Conservation (phyloP, 2,329 filamentous ascomycete species). For the Ceratocystis ficicola region DNA sequence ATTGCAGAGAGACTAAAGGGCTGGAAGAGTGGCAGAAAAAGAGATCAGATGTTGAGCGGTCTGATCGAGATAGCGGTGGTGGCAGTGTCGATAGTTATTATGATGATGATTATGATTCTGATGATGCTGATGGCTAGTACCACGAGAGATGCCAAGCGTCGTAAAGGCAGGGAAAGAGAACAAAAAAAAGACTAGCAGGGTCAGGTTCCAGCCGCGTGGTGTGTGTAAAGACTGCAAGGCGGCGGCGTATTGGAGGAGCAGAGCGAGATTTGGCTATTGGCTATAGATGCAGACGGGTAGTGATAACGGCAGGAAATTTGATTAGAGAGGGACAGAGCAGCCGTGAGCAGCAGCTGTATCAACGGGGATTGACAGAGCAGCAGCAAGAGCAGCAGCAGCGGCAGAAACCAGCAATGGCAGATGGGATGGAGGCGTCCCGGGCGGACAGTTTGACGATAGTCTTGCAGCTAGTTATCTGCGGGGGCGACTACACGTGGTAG, state of each 20-base stretch:
- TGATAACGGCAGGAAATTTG: background rate
- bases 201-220: background rate
- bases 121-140: background rate
- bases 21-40: background rate
- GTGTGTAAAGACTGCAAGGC: slow-evolving; percentile 5
- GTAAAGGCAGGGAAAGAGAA: background rate
- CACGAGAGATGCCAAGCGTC: background rate
- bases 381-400: background rate
- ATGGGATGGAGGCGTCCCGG: background rate
- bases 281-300: slow-evolving; percentile 3
- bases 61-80: background rate
- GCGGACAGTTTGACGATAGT: background rate
- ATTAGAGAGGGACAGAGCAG: no score
- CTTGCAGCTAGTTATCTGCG: no score
- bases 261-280: background rate
- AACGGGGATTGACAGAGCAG: background rate
- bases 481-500: no score
- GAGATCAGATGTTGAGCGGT: background rate
- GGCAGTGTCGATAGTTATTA: background rate
- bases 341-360: no score
- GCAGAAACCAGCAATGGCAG: no score
- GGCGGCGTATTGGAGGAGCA: background rate
- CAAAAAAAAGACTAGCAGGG: background rate
- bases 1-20: background rate
- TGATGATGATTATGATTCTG: slow-evolving; percentile 2